Conservation (phyloP, 805 yeast species). For the Starmera amethionina region DNA sequence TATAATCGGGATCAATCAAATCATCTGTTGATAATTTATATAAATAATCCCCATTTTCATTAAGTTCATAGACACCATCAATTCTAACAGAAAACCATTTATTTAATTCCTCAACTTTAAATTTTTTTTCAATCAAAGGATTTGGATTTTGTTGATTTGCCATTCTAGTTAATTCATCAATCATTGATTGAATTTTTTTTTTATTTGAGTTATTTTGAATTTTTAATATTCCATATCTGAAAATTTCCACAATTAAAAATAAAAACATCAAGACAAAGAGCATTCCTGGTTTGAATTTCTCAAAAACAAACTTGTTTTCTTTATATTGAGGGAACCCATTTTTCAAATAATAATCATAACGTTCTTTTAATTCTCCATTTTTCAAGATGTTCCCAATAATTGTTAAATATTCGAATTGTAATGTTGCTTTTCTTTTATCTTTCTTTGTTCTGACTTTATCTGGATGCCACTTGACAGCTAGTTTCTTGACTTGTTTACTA, state of each 20-base stretch:
- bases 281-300: conserved; percentile 61
- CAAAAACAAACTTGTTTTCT: conserved; percentile 53
- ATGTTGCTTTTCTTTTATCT: conserved; percentile 44
- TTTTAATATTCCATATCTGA: conserved; percentile 49
- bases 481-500: conserved; percentile 55
- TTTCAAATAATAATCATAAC: conserved; percentile 76
- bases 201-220: conserved; percentile 48
- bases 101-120: conserved; percentile 31
- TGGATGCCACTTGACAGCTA: conserved; percentile 74
- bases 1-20: conserved; percentile 36
- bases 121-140: conserved; percentile 33
- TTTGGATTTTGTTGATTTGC: conserved; percentile 52
- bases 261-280: conserved; percentile 41
- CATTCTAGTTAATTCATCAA: conserved; percentile 38
- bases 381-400: conserved; percentile 67
- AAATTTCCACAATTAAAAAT: conserved; percentile 37
- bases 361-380: conserved; percentile 39
- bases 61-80: conserved; percentile 50
- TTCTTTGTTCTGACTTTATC: conserved; percentile 51
- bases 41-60: conserved; percentile 30
- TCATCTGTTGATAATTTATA: conserved; percentile 37
- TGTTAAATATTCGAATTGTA: conserved; percentile 70
- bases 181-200: conserved; percentile 42
- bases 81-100: conserved; percentile 45
- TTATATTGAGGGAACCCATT: conserved; percentile 84